Evolutionary conservation across 306 rosid genomes (phyloP).

Genomic region (Cucurbita pepo): DNA sequence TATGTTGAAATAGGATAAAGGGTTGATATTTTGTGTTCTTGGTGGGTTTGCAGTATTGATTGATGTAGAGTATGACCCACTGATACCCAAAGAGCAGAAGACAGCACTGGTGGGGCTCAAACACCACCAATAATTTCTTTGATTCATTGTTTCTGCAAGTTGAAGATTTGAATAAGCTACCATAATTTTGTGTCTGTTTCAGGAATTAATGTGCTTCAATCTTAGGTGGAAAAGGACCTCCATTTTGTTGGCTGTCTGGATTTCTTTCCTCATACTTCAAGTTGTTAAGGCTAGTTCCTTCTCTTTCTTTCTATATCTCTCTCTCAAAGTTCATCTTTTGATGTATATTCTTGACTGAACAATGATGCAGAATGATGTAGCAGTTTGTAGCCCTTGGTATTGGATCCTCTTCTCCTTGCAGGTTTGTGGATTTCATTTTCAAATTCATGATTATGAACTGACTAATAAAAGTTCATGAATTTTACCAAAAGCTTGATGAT

Average conservation of each 20-base stretch:
- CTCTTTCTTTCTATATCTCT: neutral
- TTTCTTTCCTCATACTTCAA: slow-evolving; percentile 51
- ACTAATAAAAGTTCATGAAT: neutral
- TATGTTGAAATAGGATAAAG: neutral
- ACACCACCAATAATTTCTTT: neutral
- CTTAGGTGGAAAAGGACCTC: slow-evolving; percentile 51
- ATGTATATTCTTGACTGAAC: neutral
- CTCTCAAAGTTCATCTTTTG: neutral
- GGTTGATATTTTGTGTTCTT: neutral
- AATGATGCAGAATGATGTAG: slow-evolving; percentile 40
- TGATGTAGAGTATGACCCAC: slow-evolving; percentile 32
- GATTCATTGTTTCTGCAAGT: neutral
- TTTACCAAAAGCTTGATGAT: neutral
- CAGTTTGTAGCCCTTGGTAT: slow-evolving; percentile 50
- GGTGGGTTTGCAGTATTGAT: slow-evolving; percentile 37
- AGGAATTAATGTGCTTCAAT: slow-evolving; percentile 56
- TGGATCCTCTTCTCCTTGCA: slow-evolving; percentile 72
- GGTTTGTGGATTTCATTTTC: slow-evolving; percentile 15
- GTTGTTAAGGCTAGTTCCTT: slow-evolving; percentile 37
- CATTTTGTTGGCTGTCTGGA: slow-evolving; percentile 42
- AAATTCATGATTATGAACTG: neutral
- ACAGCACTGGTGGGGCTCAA: slow-evolving; percentile 28
- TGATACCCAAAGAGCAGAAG: slow-evolving; percentile 45
- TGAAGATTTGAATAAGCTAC: neutral
- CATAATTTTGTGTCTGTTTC: neutral